Percentiles rank a stretch among this genome's conserved stretches.
Evolutionary conservation across 495 filamentous ascomycete genomes (phyloP).

Genomic region (Tuber brumale): DNA sequence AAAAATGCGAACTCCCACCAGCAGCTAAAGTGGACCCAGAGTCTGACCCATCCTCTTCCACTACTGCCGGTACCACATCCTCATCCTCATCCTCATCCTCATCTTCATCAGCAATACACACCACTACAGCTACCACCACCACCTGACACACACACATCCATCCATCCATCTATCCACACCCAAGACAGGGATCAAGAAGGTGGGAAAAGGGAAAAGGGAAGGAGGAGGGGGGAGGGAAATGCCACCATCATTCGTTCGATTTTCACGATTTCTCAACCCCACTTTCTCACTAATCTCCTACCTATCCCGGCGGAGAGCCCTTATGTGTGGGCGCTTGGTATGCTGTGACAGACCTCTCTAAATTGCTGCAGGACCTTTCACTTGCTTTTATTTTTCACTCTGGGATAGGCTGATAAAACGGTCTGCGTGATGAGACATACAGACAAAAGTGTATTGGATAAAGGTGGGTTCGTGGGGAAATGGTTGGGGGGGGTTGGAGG

Average conservation of each 20-base stretch:
- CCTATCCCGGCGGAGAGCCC: background rate
- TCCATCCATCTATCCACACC: background rate
- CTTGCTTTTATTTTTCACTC: slow-evolving; percentile 1
- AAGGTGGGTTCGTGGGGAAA: background rate
- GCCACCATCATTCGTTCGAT: slow-evolving; percentile 4
- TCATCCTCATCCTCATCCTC: background rate
- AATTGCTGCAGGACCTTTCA: background rate
- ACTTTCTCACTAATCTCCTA: background rate
- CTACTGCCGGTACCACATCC: background rate
- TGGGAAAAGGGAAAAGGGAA: background rate
- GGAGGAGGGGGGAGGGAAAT: background rate
- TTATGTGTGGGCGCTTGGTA: background rate
- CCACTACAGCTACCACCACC: background rate
- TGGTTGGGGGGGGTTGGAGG: background rate
- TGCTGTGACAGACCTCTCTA: background rate
- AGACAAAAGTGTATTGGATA: background rate
- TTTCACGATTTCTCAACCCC: slow-evolving; percentile 2
- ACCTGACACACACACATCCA: background rate
- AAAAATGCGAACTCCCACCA: slow-evolving; percentile 12
- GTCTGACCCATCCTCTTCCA: background rate
- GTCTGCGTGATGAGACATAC: slow-evolving; percentile 4
- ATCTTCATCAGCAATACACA: background rate
- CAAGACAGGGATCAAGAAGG: background rate
- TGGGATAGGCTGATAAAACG: slow-evolving; percentile 2
- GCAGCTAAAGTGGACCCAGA: background rate